Conservation (phyloP, 1,284 basidiomycete species). For the Pseudozyma thailandica region DNA sequence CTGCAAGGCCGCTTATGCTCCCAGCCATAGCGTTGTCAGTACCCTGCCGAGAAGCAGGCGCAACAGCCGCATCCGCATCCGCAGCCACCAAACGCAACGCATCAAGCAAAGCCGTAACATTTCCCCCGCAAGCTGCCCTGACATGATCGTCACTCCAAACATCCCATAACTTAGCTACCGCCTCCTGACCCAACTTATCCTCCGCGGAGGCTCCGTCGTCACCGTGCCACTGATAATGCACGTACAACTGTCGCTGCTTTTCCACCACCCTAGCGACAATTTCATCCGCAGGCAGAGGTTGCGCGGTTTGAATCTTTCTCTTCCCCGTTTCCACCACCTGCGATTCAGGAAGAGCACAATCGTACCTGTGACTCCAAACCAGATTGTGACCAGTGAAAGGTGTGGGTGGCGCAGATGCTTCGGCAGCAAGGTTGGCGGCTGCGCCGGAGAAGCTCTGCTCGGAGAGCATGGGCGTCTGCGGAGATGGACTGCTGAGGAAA, state of each 20-base stretch:
- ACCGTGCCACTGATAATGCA: slow-evolving; percentile 40
- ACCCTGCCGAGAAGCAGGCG: too few species aligned
- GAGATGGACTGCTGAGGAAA: slow-evolving; percentile 47
- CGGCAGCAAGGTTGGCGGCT: not conserved
- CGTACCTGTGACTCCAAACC: slow-evolving; percentile 44
- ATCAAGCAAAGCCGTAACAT: slow-evolving; percentile 24
- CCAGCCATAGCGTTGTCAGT: not conserved
- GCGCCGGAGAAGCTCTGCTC: not conserved
- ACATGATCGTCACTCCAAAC: slow-evolving; percentile 43
- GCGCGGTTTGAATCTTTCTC: slow-evolving; percentile 35
- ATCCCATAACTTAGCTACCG: slow-evolving; percentile 38
- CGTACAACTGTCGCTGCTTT: slow-evolving; percentile 45
- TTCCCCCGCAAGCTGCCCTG: slow-evolving; percentile 34
- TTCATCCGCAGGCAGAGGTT: slow-evolving; percentile 26
- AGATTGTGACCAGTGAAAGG: slow-evolving; percentile 39
- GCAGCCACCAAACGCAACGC: slow-evolving; percentile 35
- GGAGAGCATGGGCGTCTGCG: slow-evolving; percentile 20
- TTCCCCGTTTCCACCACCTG: slow-evolving; percentile 34
- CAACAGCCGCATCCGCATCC: too few species aligned
- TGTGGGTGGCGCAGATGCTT: slow-evolving; percentile 17
- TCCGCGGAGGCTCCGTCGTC: slow-evolving; percentile 25
- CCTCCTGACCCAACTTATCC: slow-evolving; percentile 18
- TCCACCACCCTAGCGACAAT: slow-evolving; percentile 28
- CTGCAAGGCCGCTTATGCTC: not conserved
- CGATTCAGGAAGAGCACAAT: slow-evolving; percentile 15